A percentile compares a stretch with the other conserved stretches of the same genome.
phyloP scores from a whole-genome alignment of 768 basidiomycete species.

The Vararia minispora region DNA sequence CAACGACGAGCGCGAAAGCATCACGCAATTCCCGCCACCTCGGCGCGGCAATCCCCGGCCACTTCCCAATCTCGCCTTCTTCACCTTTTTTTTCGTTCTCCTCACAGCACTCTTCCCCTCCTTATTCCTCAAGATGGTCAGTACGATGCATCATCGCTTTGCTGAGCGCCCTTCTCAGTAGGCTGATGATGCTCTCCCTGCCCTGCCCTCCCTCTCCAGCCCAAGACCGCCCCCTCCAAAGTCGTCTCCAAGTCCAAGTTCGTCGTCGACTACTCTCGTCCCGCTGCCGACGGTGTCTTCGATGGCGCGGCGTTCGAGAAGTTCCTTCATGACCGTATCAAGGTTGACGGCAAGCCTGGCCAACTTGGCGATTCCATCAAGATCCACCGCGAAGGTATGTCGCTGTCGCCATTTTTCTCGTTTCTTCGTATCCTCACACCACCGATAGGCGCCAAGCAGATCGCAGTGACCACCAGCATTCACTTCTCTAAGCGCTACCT shows the following conservation, averaged over 20 bases:
- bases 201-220: slow-evolving; percentile 29
- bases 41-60: too few species aligned
- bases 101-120: slow-evolving; percentile 10
- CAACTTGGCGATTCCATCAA: slow-evolving; percentile 86
- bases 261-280: slow-evolving; percentile 77
- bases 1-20: too few species aligned
- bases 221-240: slow-evolving; percentile 49
- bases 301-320: slow-evolving; percentile 68
- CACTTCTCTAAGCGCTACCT: slow-evolving; percentile 96
- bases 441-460: slow-evolving; percentile 57
- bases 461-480: slow-evolving; percentile 77
- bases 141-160: slow-evolving; percentile 60
- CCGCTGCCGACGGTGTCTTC: slow-evolving; percentile 53
- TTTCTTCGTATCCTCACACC: background rate
- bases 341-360: slow-evolving; percentile 86
- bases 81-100: too few species aligned
- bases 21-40: too few species aligned
- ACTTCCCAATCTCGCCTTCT: too few species aligned
- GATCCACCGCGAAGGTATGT: slow-evolving; percentile 76
- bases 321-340: slow-evolving; percentile 88
- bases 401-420: background rate
- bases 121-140: slow-evolving; percentile 50
- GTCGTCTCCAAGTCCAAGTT: slow-evolving; percentile 62
- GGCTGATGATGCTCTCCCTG: slow-evolving; percentile 45
- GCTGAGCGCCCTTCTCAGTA: slow-evolving; percentile 91